Conservation (phyloP, 441 rosid genomes). For the Jatropha multifida region DNA sequence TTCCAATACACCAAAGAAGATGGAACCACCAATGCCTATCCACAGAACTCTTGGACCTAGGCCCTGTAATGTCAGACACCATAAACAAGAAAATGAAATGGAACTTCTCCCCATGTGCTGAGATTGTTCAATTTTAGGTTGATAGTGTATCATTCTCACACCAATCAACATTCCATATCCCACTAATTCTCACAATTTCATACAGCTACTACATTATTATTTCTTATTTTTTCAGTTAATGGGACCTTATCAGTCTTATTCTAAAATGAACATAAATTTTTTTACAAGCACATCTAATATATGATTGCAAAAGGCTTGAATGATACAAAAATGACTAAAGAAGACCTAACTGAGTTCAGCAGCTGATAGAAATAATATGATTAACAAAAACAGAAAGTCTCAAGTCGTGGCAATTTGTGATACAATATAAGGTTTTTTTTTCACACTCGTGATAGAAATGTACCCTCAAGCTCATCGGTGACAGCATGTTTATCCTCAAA, state of each 20-base stretch:
- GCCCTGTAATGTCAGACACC: conserved; percentile 34
- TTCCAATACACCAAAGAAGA: conserved; percentile 49
- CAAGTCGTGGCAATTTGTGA: background rate
- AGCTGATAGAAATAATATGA: too few relatives aligned
- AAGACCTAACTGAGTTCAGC: too few relatives aligned
- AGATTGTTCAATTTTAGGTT: background rate
- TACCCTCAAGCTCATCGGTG: background rate
- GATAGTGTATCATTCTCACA: background rate
- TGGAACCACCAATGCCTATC: conserved; percentile 56
- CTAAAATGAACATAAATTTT: background rate
- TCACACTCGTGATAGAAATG: background rate
- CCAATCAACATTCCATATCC: background rate
- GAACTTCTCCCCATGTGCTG: background rate
- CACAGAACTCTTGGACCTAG: conserved; percentile 53
- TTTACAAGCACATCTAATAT: background rate
- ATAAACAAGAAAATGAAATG: too few relatives aligned
- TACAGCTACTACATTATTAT: background rate
- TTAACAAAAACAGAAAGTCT: background rate
- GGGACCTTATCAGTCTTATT: background rate
- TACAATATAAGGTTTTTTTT: background rate
- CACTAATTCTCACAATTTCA: background rate
- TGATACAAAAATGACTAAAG: background rate
- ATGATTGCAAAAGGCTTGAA: background rate
- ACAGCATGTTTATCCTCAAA: background rate
- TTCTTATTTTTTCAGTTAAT: background rate